Conservation (phyloP, 306 rosid genomes). For the Lathyrus tuberosus region DNA sequence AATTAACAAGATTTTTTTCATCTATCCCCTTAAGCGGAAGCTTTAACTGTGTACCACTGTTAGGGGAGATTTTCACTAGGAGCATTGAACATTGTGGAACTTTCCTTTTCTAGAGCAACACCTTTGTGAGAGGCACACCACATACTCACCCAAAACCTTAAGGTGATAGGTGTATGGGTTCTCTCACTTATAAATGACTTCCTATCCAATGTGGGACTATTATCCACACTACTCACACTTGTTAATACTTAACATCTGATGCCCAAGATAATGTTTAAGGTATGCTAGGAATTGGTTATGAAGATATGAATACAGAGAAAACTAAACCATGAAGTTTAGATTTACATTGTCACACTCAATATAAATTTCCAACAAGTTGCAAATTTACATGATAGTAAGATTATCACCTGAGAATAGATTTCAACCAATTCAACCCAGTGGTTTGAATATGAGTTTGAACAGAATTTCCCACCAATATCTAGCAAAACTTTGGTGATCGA, state of each 20-base stretch:
- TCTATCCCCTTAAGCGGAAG: no score
- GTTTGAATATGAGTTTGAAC: slow-evolving; percentile 58
- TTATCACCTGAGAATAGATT: slow-evolving; percentile 76
- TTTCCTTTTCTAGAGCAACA: no score
- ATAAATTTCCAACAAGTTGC: slow-evolving; percentile 27
- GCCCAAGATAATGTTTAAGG: slow-evolving; percentile 11
- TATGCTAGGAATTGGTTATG: slow-evolving; percentile 3
- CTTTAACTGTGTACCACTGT: no score
- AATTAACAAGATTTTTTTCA: slow-evolving; percentile 21
- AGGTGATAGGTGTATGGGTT: no score
- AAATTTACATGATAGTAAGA: slow-evolving; percentile 33
- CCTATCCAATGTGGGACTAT: no score
- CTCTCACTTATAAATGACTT: no score
- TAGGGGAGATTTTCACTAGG: no score
- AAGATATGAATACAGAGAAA: slow-evolving; percentile 5
- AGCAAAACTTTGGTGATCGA: slow-evolving; percentile 72
- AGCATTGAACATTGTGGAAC: no score
- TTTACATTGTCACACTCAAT: neutral
- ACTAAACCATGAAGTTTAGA: neutral
- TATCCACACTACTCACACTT: no score
- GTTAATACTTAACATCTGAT: no score
- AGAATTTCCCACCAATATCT: slow-evolving; percentile 58
- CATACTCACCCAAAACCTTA: no score
- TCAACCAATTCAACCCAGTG: slow-evolving; percentile 81
- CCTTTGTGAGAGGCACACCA: no score